Evolutionary conservation across 176 grass and related monocot genomes (phyloP).

Genomic region (Eleusine indica): DNA sequence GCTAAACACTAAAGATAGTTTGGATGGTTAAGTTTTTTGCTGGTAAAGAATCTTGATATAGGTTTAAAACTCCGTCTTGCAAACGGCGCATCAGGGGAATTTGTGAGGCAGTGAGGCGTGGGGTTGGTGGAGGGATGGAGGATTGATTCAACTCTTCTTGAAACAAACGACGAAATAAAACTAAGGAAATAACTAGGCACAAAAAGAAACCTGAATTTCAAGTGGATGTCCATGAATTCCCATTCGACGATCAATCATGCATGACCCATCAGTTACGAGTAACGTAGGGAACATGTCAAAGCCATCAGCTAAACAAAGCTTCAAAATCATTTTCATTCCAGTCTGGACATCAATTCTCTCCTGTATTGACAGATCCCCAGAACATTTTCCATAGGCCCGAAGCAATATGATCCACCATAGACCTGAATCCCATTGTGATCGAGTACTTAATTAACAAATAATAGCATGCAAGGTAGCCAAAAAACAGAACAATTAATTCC

Average conservation of each 20-base stretch:
- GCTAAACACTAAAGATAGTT: constrained; percentile 1
- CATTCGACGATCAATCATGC: constrained; percentile 93
- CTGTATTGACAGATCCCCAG: constrained; percentile 80
- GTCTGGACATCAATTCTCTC: constrained; percentile 97
- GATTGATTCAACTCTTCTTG: not conserved
- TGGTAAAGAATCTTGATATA: constrained; percentile 20
- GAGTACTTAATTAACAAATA: not conserved
- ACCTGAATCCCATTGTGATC: constrained; percentile 44
- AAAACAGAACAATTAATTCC: constrained; percentile 8
- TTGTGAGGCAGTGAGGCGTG: not conserved
- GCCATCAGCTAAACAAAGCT: constrained; percentile 87
- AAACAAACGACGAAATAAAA: constrained; percentile 15
- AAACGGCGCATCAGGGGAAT: not conserved
- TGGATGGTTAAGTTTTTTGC: not conserved
- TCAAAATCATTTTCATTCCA: constrained; percentile 93
- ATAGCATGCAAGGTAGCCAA: not conserved
- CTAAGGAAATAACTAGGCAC: constrained; percentile 3
- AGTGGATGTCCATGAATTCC: constrained; percentile 91
- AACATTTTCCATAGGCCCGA: constrained; percentile 88
- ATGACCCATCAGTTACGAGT: constrained; percentile 90
- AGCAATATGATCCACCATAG: constrained; percentile 96
- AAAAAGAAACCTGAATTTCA: constrained; percentile 75
- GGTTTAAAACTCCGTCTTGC: not conserved
- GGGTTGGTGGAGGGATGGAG: not conserved
- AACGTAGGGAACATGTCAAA: constrained; percentile 96